Base-by-base conservation (phyloP, 352 stramenopile species). In the Phytophthora pini region DNA sequence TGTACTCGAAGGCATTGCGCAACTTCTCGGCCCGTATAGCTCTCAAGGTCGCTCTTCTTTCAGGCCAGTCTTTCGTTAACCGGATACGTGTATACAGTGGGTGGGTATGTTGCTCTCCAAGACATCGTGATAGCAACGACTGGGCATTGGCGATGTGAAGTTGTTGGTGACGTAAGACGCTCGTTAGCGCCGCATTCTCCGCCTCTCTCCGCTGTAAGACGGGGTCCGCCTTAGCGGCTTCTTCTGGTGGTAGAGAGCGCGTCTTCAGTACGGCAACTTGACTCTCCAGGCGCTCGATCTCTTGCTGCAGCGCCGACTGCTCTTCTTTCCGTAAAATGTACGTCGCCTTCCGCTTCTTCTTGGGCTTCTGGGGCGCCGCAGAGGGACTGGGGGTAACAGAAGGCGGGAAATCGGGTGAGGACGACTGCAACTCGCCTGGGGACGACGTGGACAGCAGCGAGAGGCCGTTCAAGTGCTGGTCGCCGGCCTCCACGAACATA, bases 321-420 rank as follows among this genome's bases (percentile, higher is more conserved):
- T 83, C 72, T 46, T 83, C 72, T 56, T 77, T 77, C n/a, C 69
- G 65, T 24, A 77, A n/a, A 1, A 72, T 47, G 40, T 77, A 72
- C 6, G 69, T 74, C 26, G 69, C 69, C 48, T 77, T 77, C 38
- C 69, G 59, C 36, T 72, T 70, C 46, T 76, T 70, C 48, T 66
- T 64, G 26, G 52, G 34, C 29, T 61, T 55, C 34, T 41, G 11
- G 4, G 47, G 47, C 34, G 29, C 27, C 46, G 47, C 12, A 6
- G 46, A 8, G 11, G 46, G 11, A 20, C 26, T 24, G 26, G 48
- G n/a, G 10, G 48, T 38, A 4, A 17, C n/a, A 15, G 43, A 32
- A 4, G 53, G 7, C 9, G 22, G 20, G 22, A 59, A 41, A 10
- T 5, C 29, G 9, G 53, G 40, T 1, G 29, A 31, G 12, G 53